Evolutionary conservation across 2,329 filamentous ascomycete species (phyloP), one percentile per base, ranked within the genome.

Genomic region (Microdochium paspali): DNA sequence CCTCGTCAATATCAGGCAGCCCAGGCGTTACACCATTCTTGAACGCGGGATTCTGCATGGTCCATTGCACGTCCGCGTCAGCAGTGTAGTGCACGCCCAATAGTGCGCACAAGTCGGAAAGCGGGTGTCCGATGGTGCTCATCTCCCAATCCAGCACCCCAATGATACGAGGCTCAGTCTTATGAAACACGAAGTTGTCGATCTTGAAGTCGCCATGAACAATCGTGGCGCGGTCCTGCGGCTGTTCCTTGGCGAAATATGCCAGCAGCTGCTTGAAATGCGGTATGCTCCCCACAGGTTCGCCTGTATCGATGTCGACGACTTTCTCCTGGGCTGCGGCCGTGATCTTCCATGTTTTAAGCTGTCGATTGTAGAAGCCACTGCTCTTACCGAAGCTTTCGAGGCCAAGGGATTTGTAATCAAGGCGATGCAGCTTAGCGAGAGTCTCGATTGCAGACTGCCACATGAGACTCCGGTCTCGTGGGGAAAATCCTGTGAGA

Each of bases 71-170:
- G 20, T 35, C 46, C 4, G 49, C 28, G 13, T 35, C 46, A 3
- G 49, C 24, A 15, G 49, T 45, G 24, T 32, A 46, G 30, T 32
- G 48, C 3, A 44, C 46, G 32, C 43, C 40, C 20, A 44, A 30
- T n/a, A 95, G 73, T 66, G 95, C 96, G 66, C 82, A 81, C 32
- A 96, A 70, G 62, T 96, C 90, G 4, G 87, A 90, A 25, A 95
- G 76, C 0, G 90, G 90, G 63, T 96, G 90, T 15, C 90, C 90
- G 49, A 95, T 84, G 1, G 90, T 96, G n/a, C 87, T 88, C 87
- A 96, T 94, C 70, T 96, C 90, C 90, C 90, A 96, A 67, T 96
- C 90, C 9, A 96, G 68, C 47, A 96, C 89, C 4, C 90, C 90
- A 65, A 96, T 90, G 10, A 96, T 90, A 44, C 82, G 73, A 7